These are phyloP conservation scores for Musa beccarii DNA, from an alignment of 176 grass and related monocot species.

Conservation along the genomic window DNA sequence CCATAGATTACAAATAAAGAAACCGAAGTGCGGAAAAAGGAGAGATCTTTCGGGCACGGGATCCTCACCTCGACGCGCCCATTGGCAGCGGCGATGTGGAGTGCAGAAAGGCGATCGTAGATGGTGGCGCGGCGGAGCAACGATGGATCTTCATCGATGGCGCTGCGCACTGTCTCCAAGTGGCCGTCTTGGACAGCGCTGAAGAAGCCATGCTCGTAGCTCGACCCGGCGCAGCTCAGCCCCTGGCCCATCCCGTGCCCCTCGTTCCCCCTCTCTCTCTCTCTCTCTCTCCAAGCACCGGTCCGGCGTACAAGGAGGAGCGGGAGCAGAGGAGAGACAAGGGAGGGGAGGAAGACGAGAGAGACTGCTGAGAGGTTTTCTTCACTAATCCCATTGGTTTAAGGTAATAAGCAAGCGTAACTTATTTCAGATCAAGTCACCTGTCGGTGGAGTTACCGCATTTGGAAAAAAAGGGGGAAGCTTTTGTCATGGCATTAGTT, in stretches of 20 bases:
- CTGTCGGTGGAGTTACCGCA: no score
- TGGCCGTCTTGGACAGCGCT: slow-evolving; percentile 59
- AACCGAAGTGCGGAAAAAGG: not conserved
- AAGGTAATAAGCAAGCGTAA: no score
- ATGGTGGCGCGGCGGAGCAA: slow-evolving; percentile 42
- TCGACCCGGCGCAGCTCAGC: slow-evolving; percentile 57
- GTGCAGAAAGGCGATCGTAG: slow-evolving; percentile 69
- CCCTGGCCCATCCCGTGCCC: slow-evolving; percentile 49
- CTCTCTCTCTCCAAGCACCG: not conserved
- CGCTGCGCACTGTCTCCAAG: slow-evolving; percentile 37
- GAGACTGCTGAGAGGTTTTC: no score
- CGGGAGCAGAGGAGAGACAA: no score
- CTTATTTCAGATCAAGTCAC: no score
- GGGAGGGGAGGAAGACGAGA: no score
- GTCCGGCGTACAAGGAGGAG: no score
- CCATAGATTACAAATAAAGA: slow-evolving; percentile 12
- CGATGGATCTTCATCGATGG: slow-evolving; percentile 34
- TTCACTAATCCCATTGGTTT: no score
- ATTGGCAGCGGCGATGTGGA: slow-evolving; percentile 84
- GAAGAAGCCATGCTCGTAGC: slow-evolving; percentile 67
- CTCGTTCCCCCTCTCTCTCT: not conserved
- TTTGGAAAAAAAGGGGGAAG: no score
- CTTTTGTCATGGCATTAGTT: not conserved
- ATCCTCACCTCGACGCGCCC: slow-evolving; percentile 49
- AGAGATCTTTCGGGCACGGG: slow-evolving; percentile 3